Evolutionary conservation across 768 basidiomycete genomes (phyloP), one percentile per base, ranked within the genome.

Genomic region (Russula compacta): DNA sequence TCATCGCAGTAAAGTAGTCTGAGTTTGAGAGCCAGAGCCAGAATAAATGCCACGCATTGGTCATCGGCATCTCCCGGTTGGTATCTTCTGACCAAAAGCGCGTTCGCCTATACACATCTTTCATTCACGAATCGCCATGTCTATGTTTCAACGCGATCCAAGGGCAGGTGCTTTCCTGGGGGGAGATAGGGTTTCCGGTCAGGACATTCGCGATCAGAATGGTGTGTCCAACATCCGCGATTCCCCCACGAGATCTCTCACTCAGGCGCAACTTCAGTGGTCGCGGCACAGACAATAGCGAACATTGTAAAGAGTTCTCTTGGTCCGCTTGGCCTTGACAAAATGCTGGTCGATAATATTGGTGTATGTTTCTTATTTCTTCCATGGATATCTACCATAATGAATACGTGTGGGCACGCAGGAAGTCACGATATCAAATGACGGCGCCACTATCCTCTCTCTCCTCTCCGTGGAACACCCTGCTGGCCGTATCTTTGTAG

Each of bases 341-440:
- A 95, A 75, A 93, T 98, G 95, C 81, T 97, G 58, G 94, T 98
- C 15, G 95, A 98, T 73, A 95, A 95, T 75, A 94, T 98, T 66
- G 95, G 94, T 67, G 93, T 95, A 71, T 69, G 87, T 76, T 49
- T 21, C 38, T 42, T n/a, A 38, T 51, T 59, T 19, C n/a, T n/a
- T 42, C 33, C 24, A 49, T 38, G 35, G 39, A 42, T 54, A 39
- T 42, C 38, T 46, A 39, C 55, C 56, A 59, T 54, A 40, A 55
- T 39, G 58, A 65, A 56, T 60, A 66, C 58, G 70, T 14, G 17
- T n/a, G 52, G 36, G 60, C 55, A 40, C 48, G 6, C 73, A 95
- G 93, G 97, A 99, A 81, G 95, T 98, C 33, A 98, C 97, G 35
- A 98, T 99, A 72, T 98, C 97, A 50, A 99, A 99, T 75, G 97